phyloP scores from a whole-genome alignment of 192 early-diverging fungal genomes.

The Coemansia sp. region DNA sequence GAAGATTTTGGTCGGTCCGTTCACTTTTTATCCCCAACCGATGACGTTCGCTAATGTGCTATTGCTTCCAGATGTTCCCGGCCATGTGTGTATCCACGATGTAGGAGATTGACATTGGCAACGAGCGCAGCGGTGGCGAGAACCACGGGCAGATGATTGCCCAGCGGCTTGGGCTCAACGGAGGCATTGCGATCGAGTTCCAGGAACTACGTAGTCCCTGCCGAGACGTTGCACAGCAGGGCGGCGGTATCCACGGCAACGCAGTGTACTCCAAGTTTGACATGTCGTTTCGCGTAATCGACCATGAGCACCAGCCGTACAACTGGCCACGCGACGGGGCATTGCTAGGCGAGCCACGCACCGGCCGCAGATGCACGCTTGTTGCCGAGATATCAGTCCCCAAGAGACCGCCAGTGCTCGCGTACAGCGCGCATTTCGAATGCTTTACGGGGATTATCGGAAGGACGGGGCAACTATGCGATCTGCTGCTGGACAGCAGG shows the following conservation, averaged over 20 bases:
- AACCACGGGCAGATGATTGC: conserved; percentile 68
- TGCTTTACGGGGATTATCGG: conserved; percentile 74
- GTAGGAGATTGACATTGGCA: conserved; percentile 72
- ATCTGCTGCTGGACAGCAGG: conserved; percentile 64
- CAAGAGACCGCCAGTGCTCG: conserved; percentile 58
- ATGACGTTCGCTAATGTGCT: neutral
- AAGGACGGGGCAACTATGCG: conserved; percentile 65
- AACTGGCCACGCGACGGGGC: conserved; percentile 69
- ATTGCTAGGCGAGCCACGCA: conserved; percentile 64
- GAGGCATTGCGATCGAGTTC: conserved; percentile 73
- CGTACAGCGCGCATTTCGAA: conserved; percentile 75
- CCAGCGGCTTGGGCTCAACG: conserved; percentile 59
- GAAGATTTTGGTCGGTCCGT: neutral
- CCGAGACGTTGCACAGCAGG: conserved; percentile 60
- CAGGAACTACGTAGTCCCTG: conserved; percentile 65
- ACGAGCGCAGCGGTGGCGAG: conserved; percentile 62
- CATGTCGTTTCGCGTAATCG: conserved; percentile 60
- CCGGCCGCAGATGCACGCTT: conserved; percentile 62
- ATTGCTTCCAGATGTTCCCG: neutral
- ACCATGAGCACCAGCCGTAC: conserved; percentile 68
- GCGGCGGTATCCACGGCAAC: conserved; percentile 79
- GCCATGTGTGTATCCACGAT: no score
- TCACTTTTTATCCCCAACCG: neutral
- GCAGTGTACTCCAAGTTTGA: conserved; percentile 69
- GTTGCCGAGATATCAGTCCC: conserved; percentile 59